Evolutionary conservation across 2,329 filamentous ascomycete genomes (phyloP), one percentile per base, ranked within the genome.

Genomic region (Hymenoscyphus fraxineus): DNA sequence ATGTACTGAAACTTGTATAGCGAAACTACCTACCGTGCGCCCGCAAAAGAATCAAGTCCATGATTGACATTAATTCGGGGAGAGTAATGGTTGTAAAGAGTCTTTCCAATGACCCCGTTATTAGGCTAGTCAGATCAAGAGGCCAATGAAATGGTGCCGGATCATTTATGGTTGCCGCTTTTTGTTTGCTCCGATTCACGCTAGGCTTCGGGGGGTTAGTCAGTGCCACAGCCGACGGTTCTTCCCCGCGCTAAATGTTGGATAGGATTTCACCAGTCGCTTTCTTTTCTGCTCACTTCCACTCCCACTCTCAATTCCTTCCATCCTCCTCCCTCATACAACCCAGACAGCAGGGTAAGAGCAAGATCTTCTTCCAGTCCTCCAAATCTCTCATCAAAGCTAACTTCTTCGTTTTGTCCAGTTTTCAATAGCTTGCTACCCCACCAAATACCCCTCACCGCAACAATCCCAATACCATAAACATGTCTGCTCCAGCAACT

Each of bases 401-500:
- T 54, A 27, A 54, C 22, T 27, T 15, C 35, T 22, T 27, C n/a
- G 19, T 54, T 19, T 54, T 54, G 22, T 54, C 47, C 13, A 54
- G 32, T 40, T 41, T 27, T 57, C 22, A 15, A 31, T 31, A n/a
- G 38, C 47, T 61, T 60, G 38, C 22, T 40, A 38, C 27, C 22
- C 54, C 47, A 35, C 51, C 51, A 60, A 51, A 35, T 32, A 61
- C 63, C 64, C 60, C 62, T 66, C 65, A 60, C 63, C 61, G 57
- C 51, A 32, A 47, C 47, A 32, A 55, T 41, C 22, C n/a, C 22
- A 60, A 66, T 27, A 60, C 59, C 58, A 62, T 22, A 39, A 67
- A 64, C 12, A 75, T 75, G 74, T 72, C 74, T 70, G 73, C 74
- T 61, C 74, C 74, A 70, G 73, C 74, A 63, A 67, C 69, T 44